Percentiles rank a stretch among this genome's conserved stretches.
Conservation (phyloP, 148 eudicot genomes). For the Chenopodium album region DNA sequence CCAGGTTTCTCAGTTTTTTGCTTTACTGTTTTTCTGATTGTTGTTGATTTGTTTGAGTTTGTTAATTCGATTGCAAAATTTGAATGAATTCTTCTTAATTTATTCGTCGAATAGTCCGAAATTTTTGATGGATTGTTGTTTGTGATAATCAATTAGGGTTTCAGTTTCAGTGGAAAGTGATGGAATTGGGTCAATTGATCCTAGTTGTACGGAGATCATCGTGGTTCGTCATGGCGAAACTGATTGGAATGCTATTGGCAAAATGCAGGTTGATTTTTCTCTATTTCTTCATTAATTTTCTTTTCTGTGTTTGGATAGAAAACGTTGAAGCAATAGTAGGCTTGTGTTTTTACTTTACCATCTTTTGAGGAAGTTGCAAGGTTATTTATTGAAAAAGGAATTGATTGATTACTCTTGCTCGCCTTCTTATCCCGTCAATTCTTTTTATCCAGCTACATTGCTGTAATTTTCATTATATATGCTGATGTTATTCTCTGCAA, state of each 20-base stretch:
- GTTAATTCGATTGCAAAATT: not conserved
- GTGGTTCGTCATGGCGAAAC: constrained; percentile 42
- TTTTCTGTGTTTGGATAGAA: no score
- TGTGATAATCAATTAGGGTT: constrained; percentile 8
- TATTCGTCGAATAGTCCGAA: not conserved
- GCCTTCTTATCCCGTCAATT: no score
- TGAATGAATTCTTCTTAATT: no score
- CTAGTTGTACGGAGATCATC: constrained; percentile 22
- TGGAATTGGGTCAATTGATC: constrained; percentile 14
- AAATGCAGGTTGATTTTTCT: constrained; percentile 53
- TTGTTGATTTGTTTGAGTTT: not conserved
- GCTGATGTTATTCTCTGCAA: no score
- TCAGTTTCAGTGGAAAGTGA: constrained; percentile 13
- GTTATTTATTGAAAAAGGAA: no score
- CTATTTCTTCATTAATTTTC: not conserved
- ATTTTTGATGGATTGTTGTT: constrained; percentile 37
- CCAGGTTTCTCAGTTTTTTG: constrained; percentile 30
- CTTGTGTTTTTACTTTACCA: no score
- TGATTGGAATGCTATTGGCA: constrained; percentile 71
- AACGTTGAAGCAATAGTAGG: no score
- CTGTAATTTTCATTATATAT: no score
- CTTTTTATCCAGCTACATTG: no score
- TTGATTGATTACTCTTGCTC: no score
- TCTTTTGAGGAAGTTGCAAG: no score
- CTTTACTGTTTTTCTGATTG: constrained; percentile 40